A percentile compares a stretch with the other conserved stretches of the same genome.
phyloP scores from a whole-genome alignment of 257 asterid genomes.

The Nicotiana sylvestris region DNA sequence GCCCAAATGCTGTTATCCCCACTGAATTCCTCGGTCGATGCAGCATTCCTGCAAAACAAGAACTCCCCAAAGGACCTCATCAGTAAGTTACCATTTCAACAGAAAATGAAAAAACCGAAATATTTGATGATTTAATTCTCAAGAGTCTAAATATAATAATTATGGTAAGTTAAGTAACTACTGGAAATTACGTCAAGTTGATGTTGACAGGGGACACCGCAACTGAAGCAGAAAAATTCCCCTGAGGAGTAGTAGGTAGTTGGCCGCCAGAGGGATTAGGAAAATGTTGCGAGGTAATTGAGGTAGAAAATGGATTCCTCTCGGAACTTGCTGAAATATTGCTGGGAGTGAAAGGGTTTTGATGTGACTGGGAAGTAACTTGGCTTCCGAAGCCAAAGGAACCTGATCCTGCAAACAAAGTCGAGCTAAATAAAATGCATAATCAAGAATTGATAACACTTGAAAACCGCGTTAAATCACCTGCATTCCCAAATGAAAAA shows the following conservation, averaged over 20 bases:
- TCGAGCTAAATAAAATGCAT: constrained; percentile 10
- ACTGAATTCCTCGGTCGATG: constrained; percentile 21
- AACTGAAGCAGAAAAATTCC: constrained; percentile 14
- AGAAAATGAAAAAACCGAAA: not conserved
- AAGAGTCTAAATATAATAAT: not conserved
- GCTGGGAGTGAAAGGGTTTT: constrained; percentile 39
- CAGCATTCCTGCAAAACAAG: constrained; percentile 33
- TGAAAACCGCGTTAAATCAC: not conserved
- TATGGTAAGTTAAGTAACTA: not conserved
- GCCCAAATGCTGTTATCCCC: constrained; percentile 62
- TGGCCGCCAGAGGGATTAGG: constrained; percentile 27
- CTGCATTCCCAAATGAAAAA: constrained; percentile 37
- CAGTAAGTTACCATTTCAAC: not conserved
- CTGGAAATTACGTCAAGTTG: constrained; percentile 42
- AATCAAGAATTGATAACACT: constrained; percentile 2
- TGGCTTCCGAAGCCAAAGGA: constrained; percentile 38
- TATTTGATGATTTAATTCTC: not conserved
- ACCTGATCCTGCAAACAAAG: constrained; percentile 47
- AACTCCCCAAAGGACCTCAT: not conserved
- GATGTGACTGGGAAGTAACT: constrained; percentile 34
- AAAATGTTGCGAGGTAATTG: constrained; percentile 31
- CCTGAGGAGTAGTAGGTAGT: constrained; percentile 4
- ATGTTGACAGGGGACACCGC: constrained; percentile 20
- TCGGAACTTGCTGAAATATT: constrained; percentile 26
- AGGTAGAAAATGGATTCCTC: constrained; percentile 43